Conservation (phyloP, 139 green algal genomes). For the Yamagishiella unicocca region DNA sequence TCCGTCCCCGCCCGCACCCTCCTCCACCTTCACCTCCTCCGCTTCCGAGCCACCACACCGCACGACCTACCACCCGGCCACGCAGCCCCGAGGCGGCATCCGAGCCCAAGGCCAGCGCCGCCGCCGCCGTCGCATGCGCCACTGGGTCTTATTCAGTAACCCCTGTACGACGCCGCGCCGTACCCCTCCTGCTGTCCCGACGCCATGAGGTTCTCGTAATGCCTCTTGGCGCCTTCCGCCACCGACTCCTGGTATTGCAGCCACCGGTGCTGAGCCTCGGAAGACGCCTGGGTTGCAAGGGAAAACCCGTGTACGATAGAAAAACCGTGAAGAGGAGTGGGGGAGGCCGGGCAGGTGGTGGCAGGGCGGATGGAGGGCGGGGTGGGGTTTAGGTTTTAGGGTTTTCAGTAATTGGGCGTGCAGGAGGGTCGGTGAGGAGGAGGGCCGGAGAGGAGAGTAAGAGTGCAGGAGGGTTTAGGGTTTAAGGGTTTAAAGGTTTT, state of each 20-base stretch:
- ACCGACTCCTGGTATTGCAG: slow-evolving; percentile 21
- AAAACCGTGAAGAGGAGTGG: too few relatives aligned
- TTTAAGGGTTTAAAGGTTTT: too few relatives aligned
- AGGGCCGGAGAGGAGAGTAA: neutral
- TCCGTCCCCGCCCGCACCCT: too few relatives aligned
- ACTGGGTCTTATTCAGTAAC: too few relatives aligned
- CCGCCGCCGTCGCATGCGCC: neutral
- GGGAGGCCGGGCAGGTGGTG: neutral
- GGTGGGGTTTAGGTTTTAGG: too few relatives aligned
- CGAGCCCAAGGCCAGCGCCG: too few relatives aligned
- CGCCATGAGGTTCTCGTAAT: neutral
- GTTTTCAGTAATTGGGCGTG: too few relatives aligned
- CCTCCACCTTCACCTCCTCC: too few relatives aligned
- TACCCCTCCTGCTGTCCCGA: neutral
- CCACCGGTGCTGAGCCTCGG: slow-evolving; percentile 37
- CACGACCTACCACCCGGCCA: too few relatives aligned
- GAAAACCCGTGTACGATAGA: too few relatives aligned
- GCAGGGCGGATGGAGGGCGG: neutral
- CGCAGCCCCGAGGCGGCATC: neutral
- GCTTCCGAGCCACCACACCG: too few relatives aligned
- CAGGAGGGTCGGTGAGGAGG: too few relatives aligned
- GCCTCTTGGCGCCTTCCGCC: slow-evolving; percentile 9
- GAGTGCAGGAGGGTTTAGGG: neutral
- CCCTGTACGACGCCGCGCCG: neutral
- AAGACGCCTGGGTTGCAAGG: neutral